Conservation (phyloP, 106 monocot genomes). For the Dendrobium catenatum region DNA sequence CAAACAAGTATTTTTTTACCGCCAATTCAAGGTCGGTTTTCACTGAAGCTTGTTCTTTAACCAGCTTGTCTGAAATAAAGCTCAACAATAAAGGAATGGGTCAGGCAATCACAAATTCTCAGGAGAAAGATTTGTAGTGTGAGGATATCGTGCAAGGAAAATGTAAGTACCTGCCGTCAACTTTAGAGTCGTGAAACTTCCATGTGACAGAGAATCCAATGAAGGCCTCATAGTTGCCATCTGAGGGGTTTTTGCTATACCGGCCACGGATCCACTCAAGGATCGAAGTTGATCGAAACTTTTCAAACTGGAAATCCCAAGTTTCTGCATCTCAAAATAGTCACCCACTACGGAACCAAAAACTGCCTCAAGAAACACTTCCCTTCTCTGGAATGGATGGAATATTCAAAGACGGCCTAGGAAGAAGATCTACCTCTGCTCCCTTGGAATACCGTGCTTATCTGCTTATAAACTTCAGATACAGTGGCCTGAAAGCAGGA, state of each 20-base stretch:
- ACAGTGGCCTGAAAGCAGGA: background rate
- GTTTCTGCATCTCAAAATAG: conserved; percentile 56
- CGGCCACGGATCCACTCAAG: conserved; percentile 31
- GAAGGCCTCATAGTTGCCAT: conserved; percentile 30
- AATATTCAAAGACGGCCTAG: background rate
- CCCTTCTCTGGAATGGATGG: background rate
- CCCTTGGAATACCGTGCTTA: background rate
- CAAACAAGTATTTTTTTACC: conserved; percentile 35
- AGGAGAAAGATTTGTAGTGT: background rate
- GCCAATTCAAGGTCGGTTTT: conserved; percentile 94
- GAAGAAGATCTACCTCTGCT: background rate
- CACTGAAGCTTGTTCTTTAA: conserved; percentile 90
- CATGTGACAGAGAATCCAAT: conserved; percentile 48
- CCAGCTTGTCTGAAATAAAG: conserved; percentile 82
- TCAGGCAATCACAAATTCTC: conserved; percentile 7
- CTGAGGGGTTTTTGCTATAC: conserved; percentile 9
- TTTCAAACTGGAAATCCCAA: conserved; percentile 53
- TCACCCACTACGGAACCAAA: background rate
- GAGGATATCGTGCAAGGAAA: background rate
- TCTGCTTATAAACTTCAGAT: background rate
- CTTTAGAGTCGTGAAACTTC: conserved; percentile 82
- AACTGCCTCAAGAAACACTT: background rate
- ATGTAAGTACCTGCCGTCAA: conserved; percentile 66
- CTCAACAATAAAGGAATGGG: conserved; percentile 10
- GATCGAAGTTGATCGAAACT: conserved; percentile 59